Base-by-base conservation (phyloP, 495 filamentous ascomycete species). In the Penicillium nucicola region DNA sequence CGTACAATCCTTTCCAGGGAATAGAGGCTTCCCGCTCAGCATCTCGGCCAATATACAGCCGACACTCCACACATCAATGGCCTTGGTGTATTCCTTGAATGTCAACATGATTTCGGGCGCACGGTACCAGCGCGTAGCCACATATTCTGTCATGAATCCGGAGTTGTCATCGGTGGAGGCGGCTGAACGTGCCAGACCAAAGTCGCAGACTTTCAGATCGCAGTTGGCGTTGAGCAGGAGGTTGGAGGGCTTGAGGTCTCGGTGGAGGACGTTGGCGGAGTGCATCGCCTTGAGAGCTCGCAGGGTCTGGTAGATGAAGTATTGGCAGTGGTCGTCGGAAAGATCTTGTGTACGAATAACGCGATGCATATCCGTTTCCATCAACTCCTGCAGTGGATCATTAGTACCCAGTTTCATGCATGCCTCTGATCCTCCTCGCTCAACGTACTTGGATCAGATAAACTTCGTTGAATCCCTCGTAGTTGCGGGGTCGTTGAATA, bases 131-230 rank as follows among this genome's bases (percentile, higher is more conserved):
- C 95, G 82, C 45, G 95, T 99, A 39, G 95, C 95, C 46, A 99
- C 95, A 66, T 99, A 99, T 88, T 99, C 95, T 13, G 95, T 99
- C 95, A 99, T 99, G 81, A 97, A 99, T 22, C 95, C 95, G 7
- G 93, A 96, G 73, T 99, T 99, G 69, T 99, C 95, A 59, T 97
- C 95, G 58, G 87, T 93, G 45, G 87, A 96, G 32, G 87, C 92
- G 39, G 89, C 95, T 48, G 85, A 97, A 64, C 95, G 80, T 42
- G 95, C 95, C 25, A 99, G 81, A 54, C 95, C 95, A 60, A 99
- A 99, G 66, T 99, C 95, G 72, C 90, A 95, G 56, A 99, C 95
- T 75, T 99, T 99, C 60, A 99, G 77, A 70, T 99, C 95, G 66
- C 95, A 99, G 77, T 99, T 97, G 65, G 95, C 95, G 60, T 99